Base-by-base conservation (phyloP, 768 basidiomycete genomes). In the Boletus rufocinnamomeus region DNA sequence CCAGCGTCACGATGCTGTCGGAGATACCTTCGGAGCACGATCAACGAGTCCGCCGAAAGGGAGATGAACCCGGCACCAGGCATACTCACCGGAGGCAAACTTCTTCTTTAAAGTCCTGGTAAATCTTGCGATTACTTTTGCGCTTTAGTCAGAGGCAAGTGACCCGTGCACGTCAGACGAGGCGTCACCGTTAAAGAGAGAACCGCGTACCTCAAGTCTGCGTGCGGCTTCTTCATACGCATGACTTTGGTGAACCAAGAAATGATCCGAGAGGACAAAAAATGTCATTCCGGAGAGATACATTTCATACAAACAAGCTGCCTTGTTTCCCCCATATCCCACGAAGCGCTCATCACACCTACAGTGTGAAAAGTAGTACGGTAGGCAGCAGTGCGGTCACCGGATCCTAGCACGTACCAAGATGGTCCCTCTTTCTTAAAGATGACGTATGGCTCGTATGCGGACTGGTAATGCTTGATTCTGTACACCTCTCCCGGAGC, bases 341-440 rank as follows among this genome's bases (percentile, higher is more conserved):
- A 93, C 81, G 67, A 95, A 95, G 35, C 92, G 83, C 69, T 94
- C 92, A 65, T 95, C 92, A 66, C 93, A 95, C 91, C 91, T 93
- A 37, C 8, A 8, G n/a, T 28, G 59, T 44, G 23, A 51, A 13
- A n/a, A 23, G 17, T 6, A 34, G 23, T 10, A 32, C 37, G 43
- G 38, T 23, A 38, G n/a, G n/a, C 19, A 30, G 10, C 19, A 32
- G 2, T 30, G 21, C 28, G n/a, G 30, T 44, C 16, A 9, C 52
- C 47, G 54, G 46, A 40, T 60, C 37, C 23, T 23, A 28, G 32
- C 14, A 65, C 78, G 38, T 62, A 89, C 90, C 91, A 93, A 25
- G 89, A 88, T 5, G 88, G 82, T 2, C 83, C 84, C 62, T 89
- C 80, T 61, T 86, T 89, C 73, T 82, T 88, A 68, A 91, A 88